Base-by-base conservation (phyloP, 2,329 filamentous ascomycete species). In the Pseudocercospora fijiensis region DNA sequence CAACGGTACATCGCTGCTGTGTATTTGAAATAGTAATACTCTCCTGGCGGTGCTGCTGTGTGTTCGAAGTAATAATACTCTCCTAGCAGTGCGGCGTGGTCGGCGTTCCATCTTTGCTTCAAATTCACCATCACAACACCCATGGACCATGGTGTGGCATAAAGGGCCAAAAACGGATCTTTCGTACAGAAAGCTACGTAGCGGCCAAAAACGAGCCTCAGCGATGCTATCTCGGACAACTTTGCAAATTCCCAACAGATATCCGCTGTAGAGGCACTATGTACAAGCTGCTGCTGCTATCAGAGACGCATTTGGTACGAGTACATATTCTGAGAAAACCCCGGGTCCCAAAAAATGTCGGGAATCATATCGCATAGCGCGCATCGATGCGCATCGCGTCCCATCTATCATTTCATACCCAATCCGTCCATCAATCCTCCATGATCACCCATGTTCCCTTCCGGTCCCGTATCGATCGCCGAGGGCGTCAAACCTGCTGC, bases 401-500 rank as follows among this genome's bases (percentile, higher is more conserved):
- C 47, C 27, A 30, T 55, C 47, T 18, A 8, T 30, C n/a, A 56
- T 37, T 56, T 28, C 56, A 58, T 58, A 8, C 30, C 57, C 57
- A 51, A 51, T 0, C 57, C 57, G 16, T 58, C 57, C 57, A 57
- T 57, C 18, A 52, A 24, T 4, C 20, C 47, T 10, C 53, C 53
- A 24, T 57, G 53, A 10, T 57, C 53, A 41, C 4, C n/a, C 53
- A 58, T 47, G 22, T 30, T 57, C 4, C 43, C 52, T 49, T 66
- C 63, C 43, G 66, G 66, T 27, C 61, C 68, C 27, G 56, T 61
- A 43, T 68, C 68, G 20, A 60, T 67, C 61, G 57, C 58, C 60
- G 61, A 53, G 13, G 63, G 67, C 55, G 68, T 70, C 62, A 71
- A 56, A 1, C 67, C 69, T 22, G 69, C 69, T 13, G 65, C 62